Base-by-base conservation (phyloP, 75 land plant genomes). In the Ceratopteris richardii region DNA sequence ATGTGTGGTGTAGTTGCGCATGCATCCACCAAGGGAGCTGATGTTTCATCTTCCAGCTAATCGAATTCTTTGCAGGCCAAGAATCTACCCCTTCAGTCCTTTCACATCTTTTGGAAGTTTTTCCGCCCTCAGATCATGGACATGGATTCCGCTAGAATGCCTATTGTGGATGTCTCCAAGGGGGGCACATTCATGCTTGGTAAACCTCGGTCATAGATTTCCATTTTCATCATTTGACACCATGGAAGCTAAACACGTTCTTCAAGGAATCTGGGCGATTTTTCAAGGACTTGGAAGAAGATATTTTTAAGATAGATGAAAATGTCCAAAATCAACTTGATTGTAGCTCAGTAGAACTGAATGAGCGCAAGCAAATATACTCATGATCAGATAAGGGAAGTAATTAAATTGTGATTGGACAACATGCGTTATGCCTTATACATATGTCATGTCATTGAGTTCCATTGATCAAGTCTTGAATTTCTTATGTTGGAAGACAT, bases 151-250 rank as follows among this genome's bases (percentile, higher is more conserved):
- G 3, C 27, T 14, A 3, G 28, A 11, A 2, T 23, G 28, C 14
- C 28, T 23, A 4, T 28, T 52, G 24, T 14, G 22, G 18, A 7
- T 14, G 54, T 23, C 27, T 1, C 54, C 27, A 28, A 18, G 14
- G 50, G 25, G 25, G 54, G 5, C 1, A 14, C 29, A 21, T 52
- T 28, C 25, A 7, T 24, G 2, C 24, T 52, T 28, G 12, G 43
- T 6, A 89, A 89, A 40, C 95, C 95, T 1, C 70, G 21, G 74
- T 85, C 18, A 52, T 67, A 16, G 77, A 72, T 19, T 72, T 74
- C 40, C 61, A 63, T 0, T 89, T 89, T 51, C 95, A 86, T 7
- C 81, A 0, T 89, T 68, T 46, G 90, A 85, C 46, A 74, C 51
- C 19, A 74, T 89, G 29, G 57, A 80, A 18, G 64, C 84, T 13